Percentiles rank a stretch among this genome's conserved stretches.
phyloP scores from a whole-genome alignment of 768 basidiomycete species.

The Lactarius evosmus region DNA sequence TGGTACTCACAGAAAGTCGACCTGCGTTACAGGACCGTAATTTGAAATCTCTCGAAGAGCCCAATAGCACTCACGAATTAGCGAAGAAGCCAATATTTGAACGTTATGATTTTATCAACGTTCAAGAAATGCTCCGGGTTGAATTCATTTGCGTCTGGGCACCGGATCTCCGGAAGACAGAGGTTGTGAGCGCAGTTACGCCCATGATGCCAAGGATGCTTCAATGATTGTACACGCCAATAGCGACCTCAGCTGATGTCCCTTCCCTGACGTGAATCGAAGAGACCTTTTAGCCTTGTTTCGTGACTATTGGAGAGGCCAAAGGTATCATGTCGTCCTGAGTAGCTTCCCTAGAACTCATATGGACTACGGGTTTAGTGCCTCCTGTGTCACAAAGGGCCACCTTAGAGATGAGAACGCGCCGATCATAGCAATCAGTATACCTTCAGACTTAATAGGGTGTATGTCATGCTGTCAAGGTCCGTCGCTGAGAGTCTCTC shows the following conservation, averaged over 20 bases:
- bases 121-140: conserved; percentile 7
- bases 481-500: not conserved
- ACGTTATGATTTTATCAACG: not conserved
- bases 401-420: not conserved
- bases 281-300: conserved; percentile 3
- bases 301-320: conserved; percentile 6
- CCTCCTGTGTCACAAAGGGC: not conserved
- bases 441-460: conserved; percentile 8
- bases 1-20: conserved; percentile 6
- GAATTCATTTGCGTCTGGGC: conserved; percentile 9
- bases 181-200: not conserved
- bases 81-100: conserved; percentile 1
- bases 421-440: not conserved
- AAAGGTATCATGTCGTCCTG: conserved; percentile 29
- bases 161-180: conserved; percentile 14
- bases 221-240: conserved; percentile 9
- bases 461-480: conserved; percentile 7
- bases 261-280: conserved; percentile 11
- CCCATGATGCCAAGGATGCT: not conserved
- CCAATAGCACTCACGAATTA: conserved; percentile 1
- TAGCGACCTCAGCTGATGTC: not conserved
- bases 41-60: not conserved
- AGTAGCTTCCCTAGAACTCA: conserved; percentile 9
- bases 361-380: conserved; percentile 20
- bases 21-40: not conserved